These are phyloP conservation scores for Berberis thunbergii DNA, from an alignment of 164 flowering plant species.

Conservation along the genomic window DNA sequence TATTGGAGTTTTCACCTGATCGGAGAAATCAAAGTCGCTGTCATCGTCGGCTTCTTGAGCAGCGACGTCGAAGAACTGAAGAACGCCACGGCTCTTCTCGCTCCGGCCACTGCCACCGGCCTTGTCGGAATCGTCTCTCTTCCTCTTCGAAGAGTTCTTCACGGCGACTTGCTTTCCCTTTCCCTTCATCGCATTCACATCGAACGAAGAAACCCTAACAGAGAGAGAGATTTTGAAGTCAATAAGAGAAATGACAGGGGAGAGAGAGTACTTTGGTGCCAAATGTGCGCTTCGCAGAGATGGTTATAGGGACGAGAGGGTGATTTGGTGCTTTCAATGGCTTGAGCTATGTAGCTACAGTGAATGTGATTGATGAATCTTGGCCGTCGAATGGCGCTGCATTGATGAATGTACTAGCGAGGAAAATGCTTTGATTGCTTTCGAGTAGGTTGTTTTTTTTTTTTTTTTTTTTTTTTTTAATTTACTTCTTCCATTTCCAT, in stretches of 20 bases:
- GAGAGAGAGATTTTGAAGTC: background rate
- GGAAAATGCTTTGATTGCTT: no score
- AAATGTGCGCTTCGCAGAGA: no score
- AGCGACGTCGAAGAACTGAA: conserved; percentile 64
- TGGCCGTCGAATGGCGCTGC: no score
- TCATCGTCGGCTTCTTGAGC: conserved; percentile 27
- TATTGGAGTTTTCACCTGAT: conserved; percentile 7
- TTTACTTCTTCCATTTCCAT: no score
- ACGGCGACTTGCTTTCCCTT: conserved; percentile 8
- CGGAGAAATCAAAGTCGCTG: conserved; percentile 9
- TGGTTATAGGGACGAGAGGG: no score
- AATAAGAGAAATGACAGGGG: background rate
- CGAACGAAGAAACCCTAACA: background rate
- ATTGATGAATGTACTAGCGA: no score
- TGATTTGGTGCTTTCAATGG: no score
- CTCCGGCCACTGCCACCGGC: conserved; percentile 24
- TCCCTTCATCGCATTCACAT: conserved; percentile 9
- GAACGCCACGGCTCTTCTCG: conserved; percentile 36
- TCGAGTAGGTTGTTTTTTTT: no score
- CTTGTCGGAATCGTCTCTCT: conserved; percentile 28
- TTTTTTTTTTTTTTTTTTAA: no score
- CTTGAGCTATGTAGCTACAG: no score
- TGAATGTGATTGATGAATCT: no score
- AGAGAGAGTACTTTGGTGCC: background rate
- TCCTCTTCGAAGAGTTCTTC: conserved; percentile 28